Base-by-base conservation (phyloP, 768 basidiomycete species). In the Mycena vitilis region DNA sequence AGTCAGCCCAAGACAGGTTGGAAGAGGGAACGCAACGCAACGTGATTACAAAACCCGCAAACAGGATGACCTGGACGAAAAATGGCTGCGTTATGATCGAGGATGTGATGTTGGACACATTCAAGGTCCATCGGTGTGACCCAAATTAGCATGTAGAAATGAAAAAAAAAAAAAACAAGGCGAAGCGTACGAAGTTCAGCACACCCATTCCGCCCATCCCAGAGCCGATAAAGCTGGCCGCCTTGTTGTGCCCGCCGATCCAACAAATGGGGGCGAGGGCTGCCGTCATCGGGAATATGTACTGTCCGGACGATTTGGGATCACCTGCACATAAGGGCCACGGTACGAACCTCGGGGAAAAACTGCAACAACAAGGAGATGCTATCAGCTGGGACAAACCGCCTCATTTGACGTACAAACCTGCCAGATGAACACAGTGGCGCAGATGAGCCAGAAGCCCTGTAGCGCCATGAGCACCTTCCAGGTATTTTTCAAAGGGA, bases 261-360 rank as follows among this genome's bases (percentile, higher is more conserved):
- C 64, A 65, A n/a, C 63, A 65, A 4, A 65, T 3, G 3, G 56
- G 64, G 6, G 64, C 64, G 11, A 65, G 38, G 7, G 64, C 45
- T 1, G 64, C 55, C 7, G 64, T 58, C 47, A 65, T 58, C 5
- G 64, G 47, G 36, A 65, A 65, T 18, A 65, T 65, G 22, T 48
- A 65, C 63, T 65, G 45, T 9, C 10, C 12, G 20, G 5, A 30
- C 30, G 3, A 30, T 30, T 5, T 30, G 30, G 2, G 5, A 30
- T 30, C 30, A 30, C 16, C 36, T 40, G 2, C 15, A 23, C 13
- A 16, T 34, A 23, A 16, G 12, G 22, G 15, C 30, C 8, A 8
- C 1, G 8, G 10, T 20, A 34, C 34, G 20, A 9, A 65, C 63
- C 37, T 65, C 63, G 7, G 63, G 63, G 30, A 65, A 65, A 36